Percentiles rank a stretch among this genome's conserved stretches.
These are phyloP conservation scores for Mercurialis annua DNA, from an alignment of 345 rosid genomes.

Conservation along the genomic window DNA sequence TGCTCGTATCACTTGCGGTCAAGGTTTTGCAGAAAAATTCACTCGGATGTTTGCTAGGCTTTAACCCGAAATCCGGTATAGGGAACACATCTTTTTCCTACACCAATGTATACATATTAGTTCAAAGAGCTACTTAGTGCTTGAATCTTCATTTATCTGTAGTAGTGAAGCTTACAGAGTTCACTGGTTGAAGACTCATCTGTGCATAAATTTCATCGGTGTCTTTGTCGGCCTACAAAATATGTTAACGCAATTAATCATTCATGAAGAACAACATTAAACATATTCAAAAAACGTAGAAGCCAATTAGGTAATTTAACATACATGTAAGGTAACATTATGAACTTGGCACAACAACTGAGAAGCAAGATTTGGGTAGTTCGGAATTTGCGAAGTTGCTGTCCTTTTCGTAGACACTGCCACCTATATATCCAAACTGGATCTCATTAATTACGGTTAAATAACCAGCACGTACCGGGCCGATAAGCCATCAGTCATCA, in stretches of 20 bases:
- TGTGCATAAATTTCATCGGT: slow-evolving; percentile 94
- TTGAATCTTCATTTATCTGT: neutral
- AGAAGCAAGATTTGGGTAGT: slow-evolving; percentile 91
- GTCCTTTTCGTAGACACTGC: slow-evolving; percentile 88
- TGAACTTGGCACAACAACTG: slow-evolving; percentile 98
- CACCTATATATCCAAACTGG: slow-evolving; percentile 41
- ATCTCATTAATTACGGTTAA: neutral
- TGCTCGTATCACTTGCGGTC: slow-evolving; percentile 97
- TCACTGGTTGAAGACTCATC: slow-evolving; percentile 96
- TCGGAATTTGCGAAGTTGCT: slow-evolving; percentile 87
- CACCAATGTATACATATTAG: slow-evolving; percentile 4
- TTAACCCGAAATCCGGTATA: slow-evolving; percentile 80
- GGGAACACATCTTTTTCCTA: slow-evolving; percentile 93
- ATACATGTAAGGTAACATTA: slow-evolving; percentile 79
- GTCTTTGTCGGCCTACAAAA: slow-evolving; percentile 79
- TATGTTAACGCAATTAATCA: neutral
- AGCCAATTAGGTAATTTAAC: slow-evolving; percentile 14
- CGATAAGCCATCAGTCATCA: neutral
- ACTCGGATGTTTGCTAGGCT: slow-evolving; percentile 79
- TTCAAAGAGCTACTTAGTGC: neutral
- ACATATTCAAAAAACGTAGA: neutral
- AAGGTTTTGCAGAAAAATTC: slow-evolving; percentile 95
- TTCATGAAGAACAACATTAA: neutral
- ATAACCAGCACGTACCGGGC: neutral
- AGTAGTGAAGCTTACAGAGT: slow-evolving; percentile 51